Evolutionary conservation across 495 filamentous ascomycete genomes (phyloP), one percentile per base, ranked within the genome.

Genomic region (Aspergillus asperescens): DNA sequence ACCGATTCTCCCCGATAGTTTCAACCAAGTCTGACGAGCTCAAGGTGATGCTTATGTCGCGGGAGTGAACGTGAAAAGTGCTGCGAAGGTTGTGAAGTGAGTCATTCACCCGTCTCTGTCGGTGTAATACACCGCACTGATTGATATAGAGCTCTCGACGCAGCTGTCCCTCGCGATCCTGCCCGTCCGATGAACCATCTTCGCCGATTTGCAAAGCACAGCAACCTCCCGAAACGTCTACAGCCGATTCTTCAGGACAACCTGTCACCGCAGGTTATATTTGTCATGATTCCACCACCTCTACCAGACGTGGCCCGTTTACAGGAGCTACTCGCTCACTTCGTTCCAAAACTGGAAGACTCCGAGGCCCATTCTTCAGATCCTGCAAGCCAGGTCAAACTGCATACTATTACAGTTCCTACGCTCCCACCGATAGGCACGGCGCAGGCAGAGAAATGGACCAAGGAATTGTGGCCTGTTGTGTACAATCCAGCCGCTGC

Each of bases 401-500:
- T 81, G 16, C 57, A 72, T 39, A 73, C 71, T 8, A 76, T 86
- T 16, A 71, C 75, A 3, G 81, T 97, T 16, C 93, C 93, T 15
- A 73, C 84, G 34, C 71, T 87, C 10, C 78, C 89, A 22, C 90
- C 93, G 0, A 84, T 85, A 19, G 91, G 85, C 16, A 65, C 77
- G 18, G 65, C 81, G 9, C 88, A 95, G 70, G 90, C 93, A 5
- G 76, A 81, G 7, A 66, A 75, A 65, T 96, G 89, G 89, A 83
- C 81, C 25, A 71, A 79, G 22, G 75, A 79, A 23, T 86, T 89
- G 63, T 98, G 93, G 93, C 94, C 93, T 0, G 83, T 87, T 5
- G 75, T 89, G 7, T 97, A 94, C 73, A 90, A 90, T 81, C 90
- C 27, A 78, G 89, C 62, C 81, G 89, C 42, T 77, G 62, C 72